Evolutionary conservation across 768 basidiomycete genomes (phyloP), one percentile per base, ranked within the genome.

Genomic region (Hypsizygus marmoreus): DNA sequence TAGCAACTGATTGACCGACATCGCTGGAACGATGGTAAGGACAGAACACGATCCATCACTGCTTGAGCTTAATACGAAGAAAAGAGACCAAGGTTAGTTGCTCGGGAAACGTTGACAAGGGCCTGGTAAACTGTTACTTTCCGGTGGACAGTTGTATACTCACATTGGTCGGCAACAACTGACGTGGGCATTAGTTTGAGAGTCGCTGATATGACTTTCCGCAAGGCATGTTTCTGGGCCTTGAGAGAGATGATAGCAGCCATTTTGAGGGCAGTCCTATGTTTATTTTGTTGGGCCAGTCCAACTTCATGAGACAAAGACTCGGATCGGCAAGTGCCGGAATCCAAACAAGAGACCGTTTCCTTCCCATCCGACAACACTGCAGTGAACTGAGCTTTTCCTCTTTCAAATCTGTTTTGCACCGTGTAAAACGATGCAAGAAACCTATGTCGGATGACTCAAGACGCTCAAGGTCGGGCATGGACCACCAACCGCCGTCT

Each of bases 1-100:
- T 86, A 91, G 62, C 89, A 91, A 67, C 86, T 82, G 23, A 90
- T 61, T 4, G 70, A 69, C 40, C 63, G 72, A 40, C 73, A 74
- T 29, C 57, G 56, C 26, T 71, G 63, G 55, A 89, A 85, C 7
- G 72, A 69, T 2, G 82, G 70, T 13, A 81, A 62, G 0, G 74
- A 59, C 14, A 83, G 54, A 22, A 90, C 67, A 46, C 69, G 71
- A 10, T 63, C 59, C 5, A 73, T 62, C 40, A 88, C 74, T 23
- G 67, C 70, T 45, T 60, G 63, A 10, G 80, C 82, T 82, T 44
- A 4, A 36, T n/a, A n/a, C n/a, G n/a, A 32, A 45, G 28, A 35
- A 8, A 28, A 35, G 49, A 30, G 40, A 26, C 48, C 38, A 33
- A 42, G 32, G 39, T 42, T 31, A 45, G 43, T 28, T 25, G 16